A percentile compares a stretch with the other conserved stretches of the same genome.
Conservation (phyloP, 768 basidiomycete species). For the Lyophyllum semitale region DNA sequence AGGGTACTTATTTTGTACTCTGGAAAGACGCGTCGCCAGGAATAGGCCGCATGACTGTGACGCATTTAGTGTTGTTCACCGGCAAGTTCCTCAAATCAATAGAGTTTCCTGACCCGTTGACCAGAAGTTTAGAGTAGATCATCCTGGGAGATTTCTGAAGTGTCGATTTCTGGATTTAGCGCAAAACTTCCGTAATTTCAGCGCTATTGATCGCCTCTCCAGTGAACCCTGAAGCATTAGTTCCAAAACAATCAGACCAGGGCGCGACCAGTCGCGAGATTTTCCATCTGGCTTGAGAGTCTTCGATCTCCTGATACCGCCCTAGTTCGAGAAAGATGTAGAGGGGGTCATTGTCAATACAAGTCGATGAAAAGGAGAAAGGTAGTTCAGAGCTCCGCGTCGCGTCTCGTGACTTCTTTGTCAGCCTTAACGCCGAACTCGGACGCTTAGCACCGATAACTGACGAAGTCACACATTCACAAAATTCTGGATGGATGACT, state of each 20-base stretch:
- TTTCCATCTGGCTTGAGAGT: too few relatives aligned
- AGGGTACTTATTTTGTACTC: neutral
- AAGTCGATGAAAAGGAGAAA: too few relatives aligned
- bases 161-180: too few relatives aligned
- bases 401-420: slow-evolving; percentile 1
- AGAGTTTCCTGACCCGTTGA: neutral
- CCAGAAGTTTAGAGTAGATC: neutral
- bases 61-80: neutral
- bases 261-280: too few relatives aligned
- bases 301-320: neutral
- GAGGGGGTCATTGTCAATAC: too few relatives aligned
- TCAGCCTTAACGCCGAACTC: slow-evolving; percentile 16
- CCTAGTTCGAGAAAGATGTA: neutral
- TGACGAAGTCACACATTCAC: slow-evolving; percentile 6
- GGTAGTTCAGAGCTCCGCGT: neutral
- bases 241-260: too few relatives aligned
- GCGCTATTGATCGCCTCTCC: too few relatives aligned
- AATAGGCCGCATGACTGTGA: neutral
- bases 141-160: neutral
- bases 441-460: slow-evolving; percentile 15
- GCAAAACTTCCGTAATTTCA: too few relatives aligned
- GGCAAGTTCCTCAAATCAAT: neutral
- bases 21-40: neutral
- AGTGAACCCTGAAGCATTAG: too few relatives aligned
- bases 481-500: slow-evolving; percentile 20